These are phyloP conservation scores for Saccharomycopsis sp. DNA, from an alignment of 805 yeast genomes.

Conservation along the genomic window DNA sequence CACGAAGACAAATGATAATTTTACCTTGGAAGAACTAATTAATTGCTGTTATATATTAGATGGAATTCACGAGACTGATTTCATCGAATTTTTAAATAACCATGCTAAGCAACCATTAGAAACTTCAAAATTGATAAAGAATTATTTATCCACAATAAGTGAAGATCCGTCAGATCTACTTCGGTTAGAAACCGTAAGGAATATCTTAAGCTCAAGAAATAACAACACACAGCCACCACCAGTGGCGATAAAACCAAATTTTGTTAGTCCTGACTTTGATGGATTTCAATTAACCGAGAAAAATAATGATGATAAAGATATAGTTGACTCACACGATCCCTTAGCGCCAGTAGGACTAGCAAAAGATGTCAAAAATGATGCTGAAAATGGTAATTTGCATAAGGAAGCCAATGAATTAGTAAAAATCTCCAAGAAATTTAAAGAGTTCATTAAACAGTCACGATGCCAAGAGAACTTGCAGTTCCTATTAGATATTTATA, in stretches of 20 bases:
- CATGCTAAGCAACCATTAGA: background rate
- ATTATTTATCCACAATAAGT: background rate
- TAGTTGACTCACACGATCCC: background rate
- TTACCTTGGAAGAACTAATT: constrained; percentile 13
- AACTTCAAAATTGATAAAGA: background rate
- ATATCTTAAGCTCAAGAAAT: background rate
- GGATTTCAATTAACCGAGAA: background rate
- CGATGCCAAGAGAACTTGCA: constrained; percentile 16
- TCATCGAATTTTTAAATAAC: constrained; percentile 1
- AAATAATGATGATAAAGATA: no score
- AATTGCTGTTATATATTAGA: constrained; percentile 18
- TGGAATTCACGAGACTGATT: constrained; percentile 14
- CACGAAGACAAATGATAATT: no score
- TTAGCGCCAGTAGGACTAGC: background rate
- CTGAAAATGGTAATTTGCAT: background rate
- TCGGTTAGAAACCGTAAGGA: background rate
- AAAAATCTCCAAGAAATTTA: constrained; percentile 5
- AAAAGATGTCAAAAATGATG: background rate
- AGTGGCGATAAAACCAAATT: no score
- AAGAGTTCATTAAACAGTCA: constrained; percentile 8
- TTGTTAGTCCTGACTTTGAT: background rate
- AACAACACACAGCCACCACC: no score
- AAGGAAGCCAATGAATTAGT: constrained; percentile 9
- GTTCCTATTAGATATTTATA: constrained; percentile 17
- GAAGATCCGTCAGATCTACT: background rate